Base-by-base conservation (phyloP, 176 grass and related monocot species). In the Hyparrhenia diplandra region DNA sequence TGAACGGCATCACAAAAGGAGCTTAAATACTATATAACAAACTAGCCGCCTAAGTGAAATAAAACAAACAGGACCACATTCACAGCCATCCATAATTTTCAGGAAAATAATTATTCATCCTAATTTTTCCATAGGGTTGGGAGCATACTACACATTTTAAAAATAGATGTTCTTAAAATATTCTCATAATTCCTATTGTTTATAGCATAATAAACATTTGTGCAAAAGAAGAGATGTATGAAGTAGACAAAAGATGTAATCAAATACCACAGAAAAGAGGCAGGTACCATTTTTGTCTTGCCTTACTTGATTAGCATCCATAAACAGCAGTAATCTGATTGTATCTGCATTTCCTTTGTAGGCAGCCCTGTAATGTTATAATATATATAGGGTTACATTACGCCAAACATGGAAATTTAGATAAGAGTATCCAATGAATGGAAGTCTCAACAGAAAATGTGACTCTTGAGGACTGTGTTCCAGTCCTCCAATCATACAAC, bases 341-440 rank as follows among this genome's bases (percentile, higher is more conserved):
- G 89, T 85, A 91, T 95, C 90, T 74, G 90, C 75, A 84, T 88
- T 75, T 61, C 96, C 96, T 88, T 95, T 99, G 80, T 99, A 99
- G 4, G 92, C 90, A 82, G 96, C 90, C 90, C 96, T 95, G 82
- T 49, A 76, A 83, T 81, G 35, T 54, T 69, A 75, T 45, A n/a
- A n/a, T 75, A 73, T 21, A 69, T 75, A 29, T 9, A 68, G n/a
- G 59, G n/a, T 73, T 74, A 91, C 8, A 87, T 31, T 36, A 85
- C 34, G 1, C 10, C 13, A 80, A 86, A 75, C 32, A 67, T 89
- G 31, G 34, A 94, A 28, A 68, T 32, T 67, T 54, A 72, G n/a
- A n/a, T n/a, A n/a, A n/a, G n/a, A 82, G 42, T 64, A 79, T 52
- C 41, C 41, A 47, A 80, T 42, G 21, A 60, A n/a, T n/a, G 39